Percentiles rank a stretch among this genome's conserved stretches.
Evolutionary conservation across 2,329 filamentous ascomycete species (phyloP).

Genomic region (Bisporella sp.): DNA sequence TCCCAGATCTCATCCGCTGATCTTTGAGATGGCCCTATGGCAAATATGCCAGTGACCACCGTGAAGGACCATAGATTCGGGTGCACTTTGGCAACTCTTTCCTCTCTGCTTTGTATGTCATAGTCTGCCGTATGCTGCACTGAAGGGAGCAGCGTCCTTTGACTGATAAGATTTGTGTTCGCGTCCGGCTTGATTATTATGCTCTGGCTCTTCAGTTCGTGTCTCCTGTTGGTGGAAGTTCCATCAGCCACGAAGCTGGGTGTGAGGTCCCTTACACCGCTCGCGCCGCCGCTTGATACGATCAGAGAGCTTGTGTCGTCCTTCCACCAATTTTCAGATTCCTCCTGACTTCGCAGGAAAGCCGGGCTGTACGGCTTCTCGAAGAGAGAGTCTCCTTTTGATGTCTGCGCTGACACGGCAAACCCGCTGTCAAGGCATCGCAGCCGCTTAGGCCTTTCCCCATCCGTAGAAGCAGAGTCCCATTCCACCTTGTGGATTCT

Average conservation of each 20-base stretch:
- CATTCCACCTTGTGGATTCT: slow-evolving; percentile 27
- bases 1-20: too few species aligned
- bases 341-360: not conserved
- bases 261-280: not conserved
- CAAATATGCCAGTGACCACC: too few species aligned
- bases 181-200: slow-evolving; percentile 21
- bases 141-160: slow-evolving; percentile 21
- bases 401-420: slow-evolving; percentile 11
- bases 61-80: too few species aligned
- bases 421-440: slow-evolving; percentile 14
- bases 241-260: too few species aligned
- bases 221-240: not conserved
- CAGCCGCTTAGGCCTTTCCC: not conserved
- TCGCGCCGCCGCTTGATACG: not conserved
- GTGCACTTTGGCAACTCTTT: too few species aligned
- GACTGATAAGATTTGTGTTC: slow-evolving; percentile 25
- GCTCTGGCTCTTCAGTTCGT: not conserved
- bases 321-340: not conserved
- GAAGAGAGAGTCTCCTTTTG: too few species aligned
- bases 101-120: too few species aligned
- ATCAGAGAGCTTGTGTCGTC: not conserved
- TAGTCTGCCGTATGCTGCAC: too few species aligned
- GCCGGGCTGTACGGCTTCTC: not conserved
- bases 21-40: too few species aligned
- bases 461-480: too few species aligned